Evolutionary conservation across 2,329 filamentous ascomycete species (phyloP).

Genomic region (Arthrobotrys conoides): DNA sequence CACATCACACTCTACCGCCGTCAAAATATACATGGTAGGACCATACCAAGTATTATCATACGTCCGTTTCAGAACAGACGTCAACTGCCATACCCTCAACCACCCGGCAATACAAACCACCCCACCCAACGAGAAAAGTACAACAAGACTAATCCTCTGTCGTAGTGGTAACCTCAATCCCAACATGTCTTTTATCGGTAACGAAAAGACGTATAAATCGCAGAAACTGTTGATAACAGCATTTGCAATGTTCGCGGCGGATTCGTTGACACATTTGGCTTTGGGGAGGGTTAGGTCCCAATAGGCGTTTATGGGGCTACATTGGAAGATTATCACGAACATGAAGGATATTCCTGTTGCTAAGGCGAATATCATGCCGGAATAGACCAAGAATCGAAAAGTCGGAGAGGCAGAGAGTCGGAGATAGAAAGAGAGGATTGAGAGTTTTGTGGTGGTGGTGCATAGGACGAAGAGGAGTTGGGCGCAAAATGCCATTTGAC

Average conservation of each 20-base stretch:
- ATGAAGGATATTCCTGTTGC: constrained; percentile 46
- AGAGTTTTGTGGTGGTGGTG: constrained; percentile 54
- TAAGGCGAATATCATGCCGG: constrained; percentile 35
- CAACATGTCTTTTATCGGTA: constrained; percentile 58
- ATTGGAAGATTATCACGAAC: constrained; percentile 55
- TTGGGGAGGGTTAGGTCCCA: constrained; percentile 51
- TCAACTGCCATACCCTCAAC: constrained; percentile 57
- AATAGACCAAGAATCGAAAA: constrained; percentile 43
- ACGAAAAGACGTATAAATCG: constrained; percentile 53
- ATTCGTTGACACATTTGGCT: constrained; percentile 46
- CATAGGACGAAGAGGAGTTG: constrained; percentile 58
- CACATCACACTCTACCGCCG: constrained; percentile 55
- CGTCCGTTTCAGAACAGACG: constrained; percentile 34
- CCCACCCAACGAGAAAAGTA: constrained; percentile 50
- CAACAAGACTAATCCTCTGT: constrained; percentile 53
- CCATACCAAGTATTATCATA: constrained; percentile 59
- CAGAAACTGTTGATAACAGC: constrained; percentile 56
- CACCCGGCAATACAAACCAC: constrained; percentile 57
- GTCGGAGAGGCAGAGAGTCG: constrained; percentile 46
- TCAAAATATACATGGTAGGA: constrained; percentile 57
- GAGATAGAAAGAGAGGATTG: constrained; percentile 59
- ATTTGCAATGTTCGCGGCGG: constrained; percentile 47
- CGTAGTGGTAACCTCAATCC: constrained; percentile 36
- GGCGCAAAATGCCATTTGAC: constrained; percentile 55
- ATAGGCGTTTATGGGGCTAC: constrained; percentile 46